Conservation (phyloP, 2,329 filamentous ascomycete species). For the Penicillium sumatraense region DNA sequence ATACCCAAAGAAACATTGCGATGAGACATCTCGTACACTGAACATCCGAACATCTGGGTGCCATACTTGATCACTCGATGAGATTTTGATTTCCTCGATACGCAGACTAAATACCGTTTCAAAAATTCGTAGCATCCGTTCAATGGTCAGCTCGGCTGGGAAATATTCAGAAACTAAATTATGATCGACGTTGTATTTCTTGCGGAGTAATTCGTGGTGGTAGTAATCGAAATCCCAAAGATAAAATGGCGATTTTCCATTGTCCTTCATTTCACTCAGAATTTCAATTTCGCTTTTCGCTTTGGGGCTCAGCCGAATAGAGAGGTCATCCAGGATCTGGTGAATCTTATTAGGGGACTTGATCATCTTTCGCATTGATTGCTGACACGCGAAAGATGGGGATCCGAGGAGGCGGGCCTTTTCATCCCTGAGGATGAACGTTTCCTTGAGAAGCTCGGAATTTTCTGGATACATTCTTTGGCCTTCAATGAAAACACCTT, state of each 20-base stretch:
- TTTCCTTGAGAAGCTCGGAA: slow-evolving; percentile 1
- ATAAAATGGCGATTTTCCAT: slow-evolving; percentile 2
- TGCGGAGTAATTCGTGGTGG: slow-evolving; percentile 7
- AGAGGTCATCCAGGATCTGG: not conserved
- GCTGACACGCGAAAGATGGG: slow-evolving; percentile 8
- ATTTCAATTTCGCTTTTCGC: not conserved
- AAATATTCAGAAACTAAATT: slow-evolving; percentile 10
- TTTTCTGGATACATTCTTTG: slow-evolving; percentile 2
- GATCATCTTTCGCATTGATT: slow-evolving; percentile 6
- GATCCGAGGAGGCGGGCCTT: slow-evolving; percentile 8
- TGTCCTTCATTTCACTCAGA: not conserved
- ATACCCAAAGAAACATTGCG: slow-evolving; percentile 4
- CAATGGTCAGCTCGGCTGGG: slow-evolving; percentile 6
- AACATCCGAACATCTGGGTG: slow-evolving; percentile 2
- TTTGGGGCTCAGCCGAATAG: not conserved
- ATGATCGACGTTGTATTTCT: slow-evolving; percentile 11
- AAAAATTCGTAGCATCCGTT: slow-evolving; percentile 6
- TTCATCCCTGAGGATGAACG: slow-evolving; percentile 11
- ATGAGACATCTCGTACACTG: slow-evolving; percentile 2
- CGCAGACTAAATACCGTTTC: slow-evolving; percentile 6
- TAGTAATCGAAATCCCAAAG: slow-evolving; percentile 15
- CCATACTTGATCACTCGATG: not conserved
- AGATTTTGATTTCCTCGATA: slow-evolving; percentile 1
- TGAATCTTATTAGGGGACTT: slow-evolving; percentile 4
- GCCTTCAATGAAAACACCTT: slow-evolving; percentile 2